Conservation (phyloP, 225 moss, liverwort and hornwort genomes). For the Sphagnum tenellum region DNA sequence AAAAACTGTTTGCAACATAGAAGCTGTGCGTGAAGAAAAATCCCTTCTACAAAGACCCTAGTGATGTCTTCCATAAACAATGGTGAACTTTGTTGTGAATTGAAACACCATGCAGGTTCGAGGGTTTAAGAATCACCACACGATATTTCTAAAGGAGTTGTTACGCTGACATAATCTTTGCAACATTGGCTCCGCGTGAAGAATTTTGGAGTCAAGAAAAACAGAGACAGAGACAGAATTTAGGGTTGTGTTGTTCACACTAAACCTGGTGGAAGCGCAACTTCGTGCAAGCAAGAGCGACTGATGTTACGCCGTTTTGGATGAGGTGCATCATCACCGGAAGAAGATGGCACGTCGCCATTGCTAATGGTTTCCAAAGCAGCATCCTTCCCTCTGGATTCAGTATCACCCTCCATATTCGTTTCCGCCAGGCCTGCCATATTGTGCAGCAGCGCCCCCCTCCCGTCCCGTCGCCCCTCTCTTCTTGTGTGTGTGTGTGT, state of each 20-base stretch:
- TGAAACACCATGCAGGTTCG: not conserved
- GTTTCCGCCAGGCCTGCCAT: no score
- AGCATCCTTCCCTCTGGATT: no score
- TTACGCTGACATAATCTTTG: no score
- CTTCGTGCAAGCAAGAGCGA: constrained; percentile 75
- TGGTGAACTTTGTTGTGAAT: no score
- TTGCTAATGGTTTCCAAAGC: constrained; percentile 29
- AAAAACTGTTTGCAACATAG: no score
- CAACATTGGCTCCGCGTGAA: not conserved
- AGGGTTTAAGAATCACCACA: constrained; percentile 1
- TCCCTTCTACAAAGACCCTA: no score
- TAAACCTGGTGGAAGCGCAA: constrained; percentile 66
- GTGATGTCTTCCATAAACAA: no score
- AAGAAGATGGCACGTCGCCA: constrained; percentile 12
- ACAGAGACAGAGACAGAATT: not conserved
- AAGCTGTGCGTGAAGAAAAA: no score
- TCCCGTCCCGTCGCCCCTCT: no score
- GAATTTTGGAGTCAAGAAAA: not conserved
- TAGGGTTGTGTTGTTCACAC: not conserved
- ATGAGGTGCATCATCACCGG: constrained; percentile 36
- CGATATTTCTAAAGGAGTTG: not conserved
- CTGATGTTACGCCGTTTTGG: constrained; percentile 42
- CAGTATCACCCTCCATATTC: no score
- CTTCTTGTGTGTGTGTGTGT: no score
- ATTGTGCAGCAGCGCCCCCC: no score